These are phyloP conservation scores for Paraconiothyrium brasiliense DNA, from an alignment of 2,329 filamentous ascomycete species.

Conservation along the genomic window DNA sequence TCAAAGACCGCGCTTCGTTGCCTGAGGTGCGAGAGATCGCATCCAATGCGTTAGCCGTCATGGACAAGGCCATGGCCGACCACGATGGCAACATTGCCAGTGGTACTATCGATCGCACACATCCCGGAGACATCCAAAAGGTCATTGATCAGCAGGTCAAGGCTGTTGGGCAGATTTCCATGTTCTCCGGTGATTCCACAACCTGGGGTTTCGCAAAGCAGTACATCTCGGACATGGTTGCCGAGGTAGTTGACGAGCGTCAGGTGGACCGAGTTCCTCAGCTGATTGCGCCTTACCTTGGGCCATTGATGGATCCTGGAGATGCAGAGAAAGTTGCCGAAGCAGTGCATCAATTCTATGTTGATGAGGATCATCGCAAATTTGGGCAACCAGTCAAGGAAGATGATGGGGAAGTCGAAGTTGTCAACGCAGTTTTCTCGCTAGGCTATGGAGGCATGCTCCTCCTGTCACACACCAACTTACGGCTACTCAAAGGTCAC, in stretches of 20 bases:
- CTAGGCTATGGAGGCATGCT: slow-evolving; percentile 98
- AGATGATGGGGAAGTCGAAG: slow-evolving; percentile 91
- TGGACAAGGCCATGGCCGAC: slow-evolving; percentile 87
- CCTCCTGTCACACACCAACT: slow-evolving; percentile 92
- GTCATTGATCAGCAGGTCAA: slow-evolving; percentile 80
- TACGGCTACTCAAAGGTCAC: slow-evolving; percentile 93
- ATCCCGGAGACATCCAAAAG: slow-evolving; percentile 76
- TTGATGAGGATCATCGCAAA: slow-evolving; percentile 86
- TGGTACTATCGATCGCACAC: slow-evolving; percentile 70
- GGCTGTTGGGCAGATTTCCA: slow-evolving; percentile 70
- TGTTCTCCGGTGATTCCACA: slow-evolving; percentile 67
- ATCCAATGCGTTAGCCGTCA: slow-evolving; percentile 81
- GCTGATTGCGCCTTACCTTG: slow-evolving; percentile 78
- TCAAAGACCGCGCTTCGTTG: slow-evolving; percentile 86
- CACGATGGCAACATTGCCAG: slow-evolving; percentile 64
- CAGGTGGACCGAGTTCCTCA: slow-evolving; percentile 75
- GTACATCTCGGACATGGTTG: slow-evolving; percentile 85
- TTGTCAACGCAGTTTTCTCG: slow-evolving; percentile 98
- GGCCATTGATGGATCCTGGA: slow-evolving; percentile 70
- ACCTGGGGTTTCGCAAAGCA: slow-evolving; percentile 73
- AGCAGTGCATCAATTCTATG: slow-evolving; percentile 78
- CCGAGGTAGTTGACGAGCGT: slow-evolving; percentile 86
- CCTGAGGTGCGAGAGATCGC: slow-evolving; percentile 95
- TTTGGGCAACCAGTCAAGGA: slow-evolving; percentile 85
- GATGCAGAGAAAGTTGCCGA: slow-evolving; percentile 73